Base-by-base conservation (phyloP, 2,329 filamentous ascomycete species). In the Xylariaceae sp. region DNA sequence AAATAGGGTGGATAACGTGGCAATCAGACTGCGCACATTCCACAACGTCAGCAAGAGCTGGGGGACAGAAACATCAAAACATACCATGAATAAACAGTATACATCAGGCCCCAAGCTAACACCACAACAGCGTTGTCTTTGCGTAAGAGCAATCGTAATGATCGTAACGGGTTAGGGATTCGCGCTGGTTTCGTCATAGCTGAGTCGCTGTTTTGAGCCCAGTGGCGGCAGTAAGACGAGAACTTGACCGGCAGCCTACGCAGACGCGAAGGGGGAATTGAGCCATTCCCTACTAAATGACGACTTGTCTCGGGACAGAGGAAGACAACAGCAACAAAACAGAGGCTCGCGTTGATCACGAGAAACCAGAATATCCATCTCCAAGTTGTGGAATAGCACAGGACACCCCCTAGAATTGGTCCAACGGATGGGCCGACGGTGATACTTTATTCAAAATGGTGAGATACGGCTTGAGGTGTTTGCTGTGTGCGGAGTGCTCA, bases 301-400 rank as follows among this genome's bases (percentile, higher is more conserved):
- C 68, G 61, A 17, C 55, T 58, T 1, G 68, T 71, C 46, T 71
- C 68, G 0, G 64, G 68, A 13, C 63, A 56, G 41, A 60, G 57
- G 6, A 48, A 33, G 10, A 28, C 40, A 11, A 64, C 56, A 4
- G 51, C 45, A 2, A 60, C 28, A 3, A 64, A 53, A 31, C 58
- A 58, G 7, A 49, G 38, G 10, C 55, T 65, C 4, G 63, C 58
- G 7, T 66, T 56, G 38, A 73, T 73, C 0, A 65, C 57, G 22
- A 73, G 64, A 6, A 72, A 63, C 70, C 71, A 72, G 42, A 73
- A 73, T 4, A 70, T 62, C 70, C 70, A 73, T 3, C 64, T 52
- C 70, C 70, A 73, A 6, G 69, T 68, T n/a, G 61, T 62, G 0
- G 57, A 60, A 51, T 70, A 58, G 1, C 65, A 57, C 14, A 73